Percentiles rank a stretch among this genome's conserved stretches.
Evolutionary conservation across 176 grass and related monocot species (phyloP).

Genomic region (Oryza nivara): DNA sequence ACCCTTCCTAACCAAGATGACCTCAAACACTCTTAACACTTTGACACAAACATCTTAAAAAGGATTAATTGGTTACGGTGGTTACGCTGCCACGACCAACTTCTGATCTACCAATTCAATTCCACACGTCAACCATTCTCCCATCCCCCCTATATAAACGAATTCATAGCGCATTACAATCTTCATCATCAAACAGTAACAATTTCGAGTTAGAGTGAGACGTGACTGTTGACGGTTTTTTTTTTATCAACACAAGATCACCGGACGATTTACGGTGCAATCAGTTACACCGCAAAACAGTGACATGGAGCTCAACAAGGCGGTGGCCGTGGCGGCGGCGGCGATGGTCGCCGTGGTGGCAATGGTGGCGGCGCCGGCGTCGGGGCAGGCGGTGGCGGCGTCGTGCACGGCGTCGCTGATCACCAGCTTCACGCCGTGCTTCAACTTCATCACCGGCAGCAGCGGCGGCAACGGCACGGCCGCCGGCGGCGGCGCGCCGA

Average conservation of each 20-base stretch:
- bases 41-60: not conserved
- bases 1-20: slow-evolving; percentile 32
- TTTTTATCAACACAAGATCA: no score
- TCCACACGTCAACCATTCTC: not conserved
- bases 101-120: slow-evolving; percentile 33
- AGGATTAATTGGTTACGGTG: slow-evolving; percentile 41
- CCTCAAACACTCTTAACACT: not conserved
- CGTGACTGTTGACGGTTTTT: not conserved
- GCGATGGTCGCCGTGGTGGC: not conserved
- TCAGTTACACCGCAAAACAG: no score
- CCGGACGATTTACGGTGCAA: no score
- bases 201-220: not conserved
- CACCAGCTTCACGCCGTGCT: slow-evolving; percentile 77
- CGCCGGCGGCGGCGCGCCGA: slow-evolving; percentile 39
- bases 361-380: not conserved
- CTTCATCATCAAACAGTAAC: no score
- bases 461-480: slow-evolving; percentile 20
- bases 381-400: slow-evolving; percentile 50
- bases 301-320: not conserved
- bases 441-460: slow-evolving; percentile 73
- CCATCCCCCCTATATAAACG: not conserved
- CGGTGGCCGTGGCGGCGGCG: not conserved
- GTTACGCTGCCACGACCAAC: slow-evolving; percentile 51
- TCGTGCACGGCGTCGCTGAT: slow-evolving; percentile 69
- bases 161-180: not conserved